Conservation (phyloP, 2,329 filamentous ascomycete genomes). For the Ophiostoma sp. region DNA sequence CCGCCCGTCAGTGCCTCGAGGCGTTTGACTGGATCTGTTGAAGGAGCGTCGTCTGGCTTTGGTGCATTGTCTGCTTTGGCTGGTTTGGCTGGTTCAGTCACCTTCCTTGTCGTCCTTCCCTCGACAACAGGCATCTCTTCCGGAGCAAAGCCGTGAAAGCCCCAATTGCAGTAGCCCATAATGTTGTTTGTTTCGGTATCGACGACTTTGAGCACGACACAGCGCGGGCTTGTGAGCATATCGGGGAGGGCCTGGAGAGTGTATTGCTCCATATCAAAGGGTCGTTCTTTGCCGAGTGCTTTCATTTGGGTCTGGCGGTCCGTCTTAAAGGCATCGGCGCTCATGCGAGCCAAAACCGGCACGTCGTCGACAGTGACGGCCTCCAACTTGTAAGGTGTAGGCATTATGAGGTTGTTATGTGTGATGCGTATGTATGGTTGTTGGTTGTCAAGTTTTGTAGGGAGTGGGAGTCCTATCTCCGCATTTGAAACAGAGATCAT, state of each 20-base stretch:
- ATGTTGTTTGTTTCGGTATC: neutral
- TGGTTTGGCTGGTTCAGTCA: neutral
- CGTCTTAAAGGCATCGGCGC: neutral
- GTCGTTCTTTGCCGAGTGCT: neutral
- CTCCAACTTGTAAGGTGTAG: neutral
- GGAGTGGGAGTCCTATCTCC: neutral
- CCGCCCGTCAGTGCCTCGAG: neutral
- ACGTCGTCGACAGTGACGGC: neutral
- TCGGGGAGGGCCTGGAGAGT: neutral
- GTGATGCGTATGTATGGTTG: neutral
- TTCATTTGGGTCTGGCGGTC: conserved; percentile 5
- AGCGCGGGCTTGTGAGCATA: neutral
- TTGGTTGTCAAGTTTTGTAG: neutral
- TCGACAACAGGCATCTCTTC: neutral
- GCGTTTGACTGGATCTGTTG: neutral
- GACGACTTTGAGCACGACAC: neutral
- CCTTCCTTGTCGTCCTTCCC: neutral
- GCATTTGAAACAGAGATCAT: neutral
- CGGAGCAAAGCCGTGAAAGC: neutral
- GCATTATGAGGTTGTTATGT: neutral
- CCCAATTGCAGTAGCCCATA: conserved; percentile 1
- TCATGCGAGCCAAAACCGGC: neutral
- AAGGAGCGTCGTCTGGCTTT: neutral
- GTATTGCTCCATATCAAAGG: neutral
- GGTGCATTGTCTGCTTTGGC: neutral